These are phyloP conservation scores for Rhizoclosmatium sp. DNA, from an alignment of 192 early-diverging fungal genomes.

Conservation along the genomic window DNA sequence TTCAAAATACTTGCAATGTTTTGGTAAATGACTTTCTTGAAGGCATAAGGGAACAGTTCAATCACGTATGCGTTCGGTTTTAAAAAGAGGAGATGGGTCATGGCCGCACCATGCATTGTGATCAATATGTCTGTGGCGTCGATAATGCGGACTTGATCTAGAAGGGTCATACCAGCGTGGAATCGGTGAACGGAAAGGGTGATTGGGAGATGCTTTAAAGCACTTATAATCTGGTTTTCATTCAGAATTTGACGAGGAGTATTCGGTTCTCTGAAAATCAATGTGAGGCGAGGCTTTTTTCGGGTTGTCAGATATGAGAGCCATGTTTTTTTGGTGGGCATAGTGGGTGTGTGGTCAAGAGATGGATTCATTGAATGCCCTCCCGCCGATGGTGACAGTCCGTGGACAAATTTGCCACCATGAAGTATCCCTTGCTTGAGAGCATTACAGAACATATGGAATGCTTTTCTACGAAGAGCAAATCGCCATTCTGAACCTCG, in stretches of 20 bases:
- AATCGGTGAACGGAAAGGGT: slow-evolving; percentile 33
- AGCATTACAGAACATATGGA: slow-evolving; percentile 31
- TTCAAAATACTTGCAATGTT: slow-evolving; percentile 39
- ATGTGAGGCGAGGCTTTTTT: slow-evolving; percentile 29
- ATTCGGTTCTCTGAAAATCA: slow-evolving; percentile 36
- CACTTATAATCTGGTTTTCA: slow-evolving; percentile 39
- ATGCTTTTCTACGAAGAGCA: slow-evolving; percentile 32
- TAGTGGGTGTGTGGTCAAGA: not conserved
- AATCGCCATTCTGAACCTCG: slow-evolving; percentile 32
- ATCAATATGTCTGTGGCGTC: slow-evolving; percentile 44
- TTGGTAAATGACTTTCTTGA: slow-evolving; percentile 45
- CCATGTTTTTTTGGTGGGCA: not conserved
- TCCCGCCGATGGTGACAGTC: not conserved
- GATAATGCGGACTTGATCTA: slow-evolving; percentile 38
- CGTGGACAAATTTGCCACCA: slow-evolving; percentile 6
- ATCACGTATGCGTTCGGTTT: slow-evolving; percentile 36
- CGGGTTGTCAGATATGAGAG: not conserved
- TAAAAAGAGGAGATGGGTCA: slow-evolving; percentile 46
- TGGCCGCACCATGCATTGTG: slow-evolving; percentile 47
- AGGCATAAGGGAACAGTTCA: slow-evolving; percentile 46
- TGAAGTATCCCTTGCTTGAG: slow-evolving; percentile 32
- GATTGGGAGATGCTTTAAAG: slow-evolving; percentile 31
- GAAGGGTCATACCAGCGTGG: slow-evolving; percentile 10
- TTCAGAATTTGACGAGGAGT: slow-evolving; percentile 43
- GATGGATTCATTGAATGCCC: not conserved